phyloP scores from a whole-genome alignment of 108 stramenopile species.

The Thalassiosira profunda region DNA sequence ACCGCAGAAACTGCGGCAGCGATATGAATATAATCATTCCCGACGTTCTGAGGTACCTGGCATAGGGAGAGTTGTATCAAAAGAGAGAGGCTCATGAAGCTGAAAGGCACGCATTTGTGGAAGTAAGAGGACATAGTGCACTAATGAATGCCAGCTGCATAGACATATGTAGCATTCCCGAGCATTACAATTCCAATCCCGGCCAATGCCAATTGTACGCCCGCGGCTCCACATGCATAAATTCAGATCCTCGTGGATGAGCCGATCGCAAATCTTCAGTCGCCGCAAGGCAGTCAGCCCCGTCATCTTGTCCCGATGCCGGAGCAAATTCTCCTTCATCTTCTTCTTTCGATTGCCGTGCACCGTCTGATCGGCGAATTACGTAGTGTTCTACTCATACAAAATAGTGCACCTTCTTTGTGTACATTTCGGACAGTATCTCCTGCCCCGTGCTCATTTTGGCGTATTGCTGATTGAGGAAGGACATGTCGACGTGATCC shows the following conservation, averaged over 20 bases:
- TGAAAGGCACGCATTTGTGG: too few species aligned
- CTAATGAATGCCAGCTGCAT: too few species aligned
- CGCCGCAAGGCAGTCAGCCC: conserved; percentile 30
- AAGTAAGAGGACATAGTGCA: too few species aligned
- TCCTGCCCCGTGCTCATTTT: conserved; percentile 49
- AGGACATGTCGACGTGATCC: conserved; percentile 30
- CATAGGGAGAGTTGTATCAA: too few species aligned
- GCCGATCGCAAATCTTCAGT: conserved; percentile 41
- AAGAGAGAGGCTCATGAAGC: too few species aligned
- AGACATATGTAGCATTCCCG: too few species aligned
- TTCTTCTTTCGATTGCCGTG: conserved; percentile 47
- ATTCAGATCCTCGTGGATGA: conserved; percentile 41
- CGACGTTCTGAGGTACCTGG: too few species aligned
- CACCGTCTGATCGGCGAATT: conserved; percentile 46
- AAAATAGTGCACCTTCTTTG: conserved; percentile 42
- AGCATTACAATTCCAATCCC: conserved; percentile 27
- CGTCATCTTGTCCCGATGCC: conserved; percentile 28
- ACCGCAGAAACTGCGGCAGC: too few species aligned
- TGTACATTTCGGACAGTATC: conserved; percentile 40
- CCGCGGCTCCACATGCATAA: conserved; percentile 37
- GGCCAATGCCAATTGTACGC: conserved; percentile 31
- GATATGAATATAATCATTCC: too few species aligned
- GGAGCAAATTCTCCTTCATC: conserved; percentile 48
- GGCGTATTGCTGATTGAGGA: conserved; percentile 50
- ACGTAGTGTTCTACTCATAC: conserved; percentile 39